phyloP scores from a whole-genome alignment of 2,329 filamentous ascomycete species.

The Talaromyces sp. region DNA sequence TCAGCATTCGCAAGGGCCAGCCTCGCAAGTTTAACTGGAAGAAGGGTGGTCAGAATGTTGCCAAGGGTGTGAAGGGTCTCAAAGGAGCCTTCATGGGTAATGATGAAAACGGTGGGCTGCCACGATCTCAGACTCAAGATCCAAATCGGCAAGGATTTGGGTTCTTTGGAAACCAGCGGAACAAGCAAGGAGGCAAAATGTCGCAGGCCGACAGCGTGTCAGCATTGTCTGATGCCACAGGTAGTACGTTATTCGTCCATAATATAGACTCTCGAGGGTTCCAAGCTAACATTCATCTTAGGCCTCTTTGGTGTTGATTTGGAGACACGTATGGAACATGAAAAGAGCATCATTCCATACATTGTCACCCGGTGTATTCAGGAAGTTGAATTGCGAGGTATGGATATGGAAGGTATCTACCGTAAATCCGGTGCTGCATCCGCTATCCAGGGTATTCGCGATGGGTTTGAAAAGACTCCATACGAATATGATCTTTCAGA shows the following conservation, averaged over 20 bases:
- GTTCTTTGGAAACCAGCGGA: constrained; percentile 64
- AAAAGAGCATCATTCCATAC: constrained; percentile 84
- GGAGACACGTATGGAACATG: constrained; percentile 79
- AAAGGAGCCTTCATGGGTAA: constrained; percentile 76
- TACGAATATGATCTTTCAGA: constrained; percentile 88
- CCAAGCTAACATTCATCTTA: constrained; percentile 25
- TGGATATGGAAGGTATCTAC: constrained; percentile 98
- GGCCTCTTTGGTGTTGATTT: constrained; percentile 88
- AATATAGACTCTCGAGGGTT: not conserved
- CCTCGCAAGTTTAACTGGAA: constrained; percentile 99
- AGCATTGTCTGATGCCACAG: constrained; percentile 39
- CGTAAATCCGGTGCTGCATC: constrained; percentile 93
- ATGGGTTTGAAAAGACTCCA: constrained; percentile 82
- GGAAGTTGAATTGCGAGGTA: constrained; percentile 89
- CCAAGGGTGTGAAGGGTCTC: constrained; percentile 92
- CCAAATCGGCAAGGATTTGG: constrained; percentile 65
- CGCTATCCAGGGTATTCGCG: constrained; percentile 85
- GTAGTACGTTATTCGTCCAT: constrained; percentile 37
- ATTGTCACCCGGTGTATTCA: constrained; percentile 94
- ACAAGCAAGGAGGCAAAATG: constrained; percentile 43
- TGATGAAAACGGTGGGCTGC: constrained; percentile 26
- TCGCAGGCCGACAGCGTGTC: constrained; percentile 49
- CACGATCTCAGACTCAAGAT: constrained; percentile 47
- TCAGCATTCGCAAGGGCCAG: constrained; percentile 92
- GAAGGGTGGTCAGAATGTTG: constrained; percentile 90